Base-by-base conservation (phyloP, 331 rosid species). In the Stylosanthes scabra region DNA sequence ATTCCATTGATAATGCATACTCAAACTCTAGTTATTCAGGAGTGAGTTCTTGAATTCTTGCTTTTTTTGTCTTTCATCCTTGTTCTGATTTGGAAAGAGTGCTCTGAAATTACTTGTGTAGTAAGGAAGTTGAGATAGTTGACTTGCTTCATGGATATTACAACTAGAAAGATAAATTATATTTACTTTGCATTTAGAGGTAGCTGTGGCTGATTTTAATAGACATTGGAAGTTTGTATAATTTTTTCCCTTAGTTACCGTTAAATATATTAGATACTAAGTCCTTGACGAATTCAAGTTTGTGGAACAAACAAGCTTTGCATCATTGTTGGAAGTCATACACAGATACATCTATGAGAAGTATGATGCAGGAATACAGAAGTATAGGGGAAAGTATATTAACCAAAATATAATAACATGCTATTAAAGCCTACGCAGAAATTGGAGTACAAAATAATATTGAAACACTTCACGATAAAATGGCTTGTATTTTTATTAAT, bases 171-270 rank as follows among this genome's bases (percentile, higher is more conserved):
- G 29, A 25, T 13, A 54, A 57, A 40, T 16, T 16, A 44, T 27
- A 39, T 20, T 27, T 56, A 40, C 40, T 55, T 39, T 69, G 63
- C 52, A 55, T 13, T 55, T 20, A 55, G 74, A 54, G 40, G 13
- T 54, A 40, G 54, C 74, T 51, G 54, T 8, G 25, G 13, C 8
- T 55, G 20, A 69, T 14, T 16, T 54, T 13, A 39, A 40, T 11
- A 55, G 52, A 37, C 9, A 3, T 40, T 14, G 8, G 20, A 16
- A 16, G 54, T 54, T 62, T 20, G 15, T 66, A 51, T 41, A 12
- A 2, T 37, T 69, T 8, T 40, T 66, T 15, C 2, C 39, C 11
- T 40, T 6, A 25, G 42, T 20, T 20, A 20, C 25, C 25, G 74
- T 55, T 20, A 39, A 69, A 11, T 54, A 54, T 39, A 16, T 15